Conservation (phyloP, 2,329 filamentous ascomycete genomes). For the Alternaria gaisen region DNA sequence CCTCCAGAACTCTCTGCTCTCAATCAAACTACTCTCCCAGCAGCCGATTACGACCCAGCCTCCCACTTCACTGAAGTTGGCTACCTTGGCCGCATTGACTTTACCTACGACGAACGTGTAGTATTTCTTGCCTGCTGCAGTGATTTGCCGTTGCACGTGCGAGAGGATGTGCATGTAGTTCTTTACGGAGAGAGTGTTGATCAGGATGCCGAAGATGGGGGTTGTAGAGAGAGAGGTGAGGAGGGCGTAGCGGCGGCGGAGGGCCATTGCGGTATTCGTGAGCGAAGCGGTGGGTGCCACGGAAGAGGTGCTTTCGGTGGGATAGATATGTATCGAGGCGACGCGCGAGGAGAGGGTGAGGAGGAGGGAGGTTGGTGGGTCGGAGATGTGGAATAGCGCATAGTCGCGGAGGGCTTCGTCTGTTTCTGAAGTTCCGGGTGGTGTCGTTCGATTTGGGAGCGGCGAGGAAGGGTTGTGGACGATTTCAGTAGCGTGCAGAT, state of each 20-base stretch:
- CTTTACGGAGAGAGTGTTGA: conserved; percentile 92
- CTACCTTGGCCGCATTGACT: conserved; percentile 92
- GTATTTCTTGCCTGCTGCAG: conserved; percentile 85
- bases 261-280: conserved; percentile 63
- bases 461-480: conserved; percentile 79
- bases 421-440: conserved; percentile 57
- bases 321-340: conserved; percentile 78
- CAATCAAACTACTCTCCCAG: conserved; percentile 94
- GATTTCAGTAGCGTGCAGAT: conserved; percentile 74
- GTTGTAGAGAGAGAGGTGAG: conserved; percentile 81
- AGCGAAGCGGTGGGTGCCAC: conserved; percentile 50
- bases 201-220: conserved; percentile 88
- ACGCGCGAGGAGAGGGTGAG: conserved; percentile 88
- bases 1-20: conserved; percentile 86
- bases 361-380: conserved; percentile 82
- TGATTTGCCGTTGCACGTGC: conserved; percentile 76
- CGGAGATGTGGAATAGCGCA: conserved; percentile 84
- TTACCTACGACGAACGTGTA: conserved; percentile 98
- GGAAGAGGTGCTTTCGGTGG: conserved; percentile 57
- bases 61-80: conserved; percentile 94
- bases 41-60: conserved; percentile 98
- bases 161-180: conserved; percentile 87
- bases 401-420: conserved; percentile 67
- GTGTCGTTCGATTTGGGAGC: conserved; percentile 84
- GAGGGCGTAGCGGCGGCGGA: conserved; percentile 88